phyloP scores from a whole-genome alignment of 2,329 filamentous ascomycete genomes.

The Metarhizium album region DNA sequence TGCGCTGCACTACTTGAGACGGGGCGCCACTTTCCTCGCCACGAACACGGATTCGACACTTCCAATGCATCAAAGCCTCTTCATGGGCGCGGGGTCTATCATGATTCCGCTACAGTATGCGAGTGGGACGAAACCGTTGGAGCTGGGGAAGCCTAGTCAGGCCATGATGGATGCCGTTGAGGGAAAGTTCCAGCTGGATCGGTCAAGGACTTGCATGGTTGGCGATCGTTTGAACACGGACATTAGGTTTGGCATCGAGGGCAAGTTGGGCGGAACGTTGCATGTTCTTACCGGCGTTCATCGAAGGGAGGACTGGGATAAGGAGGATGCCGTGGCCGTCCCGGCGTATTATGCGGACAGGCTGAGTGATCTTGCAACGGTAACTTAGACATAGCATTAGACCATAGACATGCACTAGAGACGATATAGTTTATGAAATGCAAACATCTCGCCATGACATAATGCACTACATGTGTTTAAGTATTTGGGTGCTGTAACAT shows the following conservation, averaged over 20 bases:
- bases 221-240: constrained; percentile 91
- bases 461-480: neutral
- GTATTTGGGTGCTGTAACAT: too few relatives aligned
- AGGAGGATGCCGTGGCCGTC: constrained; percentile 53
- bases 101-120: constrained; percentile 69
- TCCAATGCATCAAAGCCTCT: constrained; percentile 70
- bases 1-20: constrained; percentile 75
- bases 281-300: constrained; percentile 85
- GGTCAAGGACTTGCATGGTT: constrained; percentile 83
- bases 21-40: constrained; percentile 77
- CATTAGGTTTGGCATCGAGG: constrained; percentile 89
- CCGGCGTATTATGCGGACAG: constrained; percentile 78
- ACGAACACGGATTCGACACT: constrained; percentile 91
- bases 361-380: constrained; percentile 58
- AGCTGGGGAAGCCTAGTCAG: constrained; percentile 89
- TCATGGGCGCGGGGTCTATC: constrained; percentile 82
- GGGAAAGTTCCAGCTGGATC: constrained; percentile 85
- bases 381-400: constrained; percentile 10
- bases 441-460: too few relatives aligned
- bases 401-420: constrained; percentile 1
- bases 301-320: constrained; percentile 74
- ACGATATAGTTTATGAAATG: neutral
- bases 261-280: constrained; percentile 79
- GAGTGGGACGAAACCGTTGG: constrained; percentile 56
- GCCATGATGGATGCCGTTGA: constrained; percentile 99